Evolutionary conservation across 768 basidiomycete genomes (phyloP), one percentile per base, ranked within the genome.

Genomic region (Cantharellus anzutake): DNA sequence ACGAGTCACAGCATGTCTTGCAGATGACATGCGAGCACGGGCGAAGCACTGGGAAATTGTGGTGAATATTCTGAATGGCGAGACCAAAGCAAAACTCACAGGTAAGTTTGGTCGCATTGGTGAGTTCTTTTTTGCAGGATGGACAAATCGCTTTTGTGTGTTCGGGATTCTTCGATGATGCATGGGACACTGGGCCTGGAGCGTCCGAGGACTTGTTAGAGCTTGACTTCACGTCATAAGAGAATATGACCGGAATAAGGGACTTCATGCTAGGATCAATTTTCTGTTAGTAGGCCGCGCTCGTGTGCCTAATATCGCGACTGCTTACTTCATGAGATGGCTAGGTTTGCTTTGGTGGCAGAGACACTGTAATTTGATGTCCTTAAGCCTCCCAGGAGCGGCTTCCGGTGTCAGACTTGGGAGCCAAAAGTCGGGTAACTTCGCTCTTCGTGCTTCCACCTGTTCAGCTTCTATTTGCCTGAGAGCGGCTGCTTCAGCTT

Each of bases 351-450:
- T 84, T 3, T 86, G 89, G 60, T 85, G 79, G 71, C 96, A 99
- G 59, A 86, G 80, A 4, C 94, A 90, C 66, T 89, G 85, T 39
- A 92, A 71, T 70, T 91, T 91, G 41, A 92, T 77, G 65, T 92
- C 88, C 64, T 78, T 76, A 50, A 91, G 70, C 2, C 83, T 83
- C 4, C 40, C 84, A 74, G 34, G 78, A 72, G 70, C 86, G 80
- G 69, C 51, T 78, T 93, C 69, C 0, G 93, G 93, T 0, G 93
- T 92, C 35, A 97, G 72, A 0, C 87, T 91, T 2, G 92, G 92
- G 42, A 99, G 75, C 96, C 96, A 99, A 69, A 96, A 99, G 66
- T 96, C 92, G 2, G 96, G 92, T 2, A 98, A 77, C 69, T 97
- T 96, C 61, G 80, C 78, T 61, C 84, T 86, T 60, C 94, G 72